Conservation (phyloP, 768 basidiomycete species). For the Hypsizygus marmoreus region DNA sequence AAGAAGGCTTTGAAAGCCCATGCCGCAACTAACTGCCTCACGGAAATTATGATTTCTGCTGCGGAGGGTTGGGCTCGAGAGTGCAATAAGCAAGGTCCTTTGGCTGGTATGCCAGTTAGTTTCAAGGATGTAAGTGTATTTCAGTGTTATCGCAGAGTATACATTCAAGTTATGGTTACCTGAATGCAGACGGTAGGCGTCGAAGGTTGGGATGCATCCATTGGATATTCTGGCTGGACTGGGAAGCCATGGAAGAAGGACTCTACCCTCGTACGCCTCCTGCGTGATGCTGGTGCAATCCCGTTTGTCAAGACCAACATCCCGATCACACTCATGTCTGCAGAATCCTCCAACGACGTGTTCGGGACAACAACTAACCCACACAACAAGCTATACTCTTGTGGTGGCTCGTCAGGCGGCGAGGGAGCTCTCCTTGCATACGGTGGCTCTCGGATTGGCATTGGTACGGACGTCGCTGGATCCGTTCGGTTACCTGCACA, state of each 20-base stretch:
- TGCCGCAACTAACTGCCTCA: conserved; percentile 54
- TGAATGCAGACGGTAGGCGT: conserved; percentile 48
- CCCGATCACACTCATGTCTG: conserved; percentile 59
- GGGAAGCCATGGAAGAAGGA: conserved; percentile 47
- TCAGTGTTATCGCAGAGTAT: conserved; percentile 3
- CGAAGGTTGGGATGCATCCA: conserved; percentile 55
- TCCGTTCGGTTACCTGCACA: conserved; percentile 68
- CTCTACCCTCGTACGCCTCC: conserved; percentile 50
- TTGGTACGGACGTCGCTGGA: conserved; percentile 73
- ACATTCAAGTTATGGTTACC: conserved; percentile 14
- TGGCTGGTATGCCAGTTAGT: conserved; percentile 58
- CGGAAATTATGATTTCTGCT: conserved; percentile 51
- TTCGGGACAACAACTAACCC: conserved; percentile 66
- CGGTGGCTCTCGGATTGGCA: conserved; percentile 60
- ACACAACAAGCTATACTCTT: conserved; percentile 50
- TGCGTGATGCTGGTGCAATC: conserved; percentile 63
- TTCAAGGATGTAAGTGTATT: conserved; percentile 45
- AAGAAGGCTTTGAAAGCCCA: conserved; percentile 49
- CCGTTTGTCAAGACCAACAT: conserved; percentile 71
- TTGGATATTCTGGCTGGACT: conserved; percentile 58
- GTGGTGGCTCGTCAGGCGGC: conserved; percentile 73
- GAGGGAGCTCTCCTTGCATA: conserved; percentile 65
- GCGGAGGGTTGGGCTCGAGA: conserved; percentile 35
- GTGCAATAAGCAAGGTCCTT: conserved; percentile 34
- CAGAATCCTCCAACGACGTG: conserved; percentile 56